Percentiles rank a stretch among this genome's conserved stretches.
phyloP scores from a whole-genome alignment of 2,329 filamentous ascomycete genomes.

The Penicillium sp. region DNA sequence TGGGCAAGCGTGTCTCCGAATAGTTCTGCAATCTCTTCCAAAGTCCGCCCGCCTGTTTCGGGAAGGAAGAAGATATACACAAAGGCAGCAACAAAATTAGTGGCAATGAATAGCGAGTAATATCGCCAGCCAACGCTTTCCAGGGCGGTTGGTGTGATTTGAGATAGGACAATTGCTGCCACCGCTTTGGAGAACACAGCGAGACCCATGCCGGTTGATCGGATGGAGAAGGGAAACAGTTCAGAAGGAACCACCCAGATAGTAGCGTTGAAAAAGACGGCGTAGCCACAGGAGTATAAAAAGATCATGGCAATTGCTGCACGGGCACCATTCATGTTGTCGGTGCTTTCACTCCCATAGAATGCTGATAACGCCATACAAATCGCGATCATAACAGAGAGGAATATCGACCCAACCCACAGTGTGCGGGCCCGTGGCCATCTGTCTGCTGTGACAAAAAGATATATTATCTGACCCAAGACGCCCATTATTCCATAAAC shows the following conservation, averaged over 20 bases:
- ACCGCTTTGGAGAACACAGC: constrained; percentile 36
- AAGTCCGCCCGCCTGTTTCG: not conserved
- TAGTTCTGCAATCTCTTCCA: constrained; percentile 2
- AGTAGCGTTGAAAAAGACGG: constrained; percentile 45
- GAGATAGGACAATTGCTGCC: constrained; percentile 33
- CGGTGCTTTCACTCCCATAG: constrained; percentile 20
- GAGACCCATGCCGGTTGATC: constrained; percentile 36
- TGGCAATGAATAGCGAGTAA: constrained; percentile 45
- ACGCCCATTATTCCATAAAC: constrained; percentile 46
- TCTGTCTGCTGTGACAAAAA: constrained; percentile 37
- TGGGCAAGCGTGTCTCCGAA: constrained; percentile 5
- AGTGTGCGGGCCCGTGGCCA: constrained; percentile 40
- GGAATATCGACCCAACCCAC: constrained; percentile 33
- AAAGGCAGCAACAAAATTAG: constrained; percentile 32
- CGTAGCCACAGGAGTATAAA: constrained; percentile 41
- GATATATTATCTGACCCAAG: constrained; percentile 38
- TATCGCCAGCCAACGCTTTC: constrained; percentile 44
- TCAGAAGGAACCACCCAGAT: constrained; percentile 41
- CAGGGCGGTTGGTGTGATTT: constrained; percentile 42
- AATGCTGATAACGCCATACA: constrained; percentile 31
- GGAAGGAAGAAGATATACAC: constrained; percentile 36
- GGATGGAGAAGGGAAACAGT: constrained; percentile 38
- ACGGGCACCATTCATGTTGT: constrained; percentile 29
- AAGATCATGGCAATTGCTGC: constrained; percentile 45
- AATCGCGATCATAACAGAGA: constrained; percentile 32